Conservation (phyloP, 2,329 filamentous ascomycete genomes). For the Colletotrichum higginsianum region DNA sequence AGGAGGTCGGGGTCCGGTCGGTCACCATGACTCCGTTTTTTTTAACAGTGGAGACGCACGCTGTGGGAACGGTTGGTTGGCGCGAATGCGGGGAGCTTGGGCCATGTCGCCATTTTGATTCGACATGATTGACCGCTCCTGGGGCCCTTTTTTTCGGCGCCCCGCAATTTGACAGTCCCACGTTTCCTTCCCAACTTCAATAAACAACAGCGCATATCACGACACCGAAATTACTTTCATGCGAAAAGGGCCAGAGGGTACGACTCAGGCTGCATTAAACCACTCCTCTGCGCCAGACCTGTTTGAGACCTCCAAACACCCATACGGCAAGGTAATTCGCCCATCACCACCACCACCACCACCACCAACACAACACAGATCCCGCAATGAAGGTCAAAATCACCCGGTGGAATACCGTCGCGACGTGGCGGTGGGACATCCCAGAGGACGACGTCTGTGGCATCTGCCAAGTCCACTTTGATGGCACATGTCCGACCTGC, state of each 20-base stretch:
- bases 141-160: neutral
- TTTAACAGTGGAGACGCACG: constrained; percentile 9
- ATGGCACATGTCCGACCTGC: constrained; percentile 97
- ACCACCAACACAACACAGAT: neutral
- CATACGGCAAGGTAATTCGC: neutral
- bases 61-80: constrained; percentile 24
- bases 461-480: constrained; percentile 98
- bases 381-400: constrained; percentile 91
- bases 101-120: constrained; percentile 41
- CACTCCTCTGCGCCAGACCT: neutral
- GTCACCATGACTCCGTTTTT: constrained; percentile 33
- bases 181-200: constrained; percentile 33
- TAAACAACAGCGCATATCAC: constrained; percentile 27
- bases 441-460: constrained; percentile 98
- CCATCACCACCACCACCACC: neutral
- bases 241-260: neutral
- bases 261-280: neutral
- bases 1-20: constrained; percentile 37
- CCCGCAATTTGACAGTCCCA: constrained; percentile 16
- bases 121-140: constrained; percentile 31
- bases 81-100: constrained; percentile 47
- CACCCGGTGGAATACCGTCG: constrained; percentile 92
- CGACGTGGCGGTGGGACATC: constrained; percentile 98
- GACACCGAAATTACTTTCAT: constrained; percentile 21
- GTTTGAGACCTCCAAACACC: neutral